phyloP scores from a whole-genome alignment of 345 rosid genomes.

The Populus deltoides region DNA sequence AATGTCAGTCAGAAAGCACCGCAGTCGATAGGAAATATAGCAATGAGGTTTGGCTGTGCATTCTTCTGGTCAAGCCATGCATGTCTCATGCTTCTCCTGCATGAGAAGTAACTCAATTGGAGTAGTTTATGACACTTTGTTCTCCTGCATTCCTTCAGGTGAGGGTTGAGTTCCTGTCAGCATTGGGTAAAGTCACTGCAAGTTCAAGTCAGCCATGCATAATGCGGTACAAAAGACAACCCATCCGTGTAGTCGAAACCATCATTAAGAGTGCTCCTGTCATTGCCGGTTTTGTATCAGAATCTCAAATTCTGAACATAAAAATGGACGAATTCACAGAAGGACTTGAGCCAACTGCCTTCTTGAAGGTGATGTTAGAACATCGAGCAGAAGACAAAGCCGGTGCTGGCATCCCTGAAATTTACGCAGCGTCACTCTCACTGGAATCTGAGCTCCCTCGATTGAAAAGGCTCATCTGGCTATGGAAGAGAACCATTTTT shows the following conservation, averaged over 20 bases:
- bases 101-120: no score
- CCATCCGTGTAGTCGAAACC: slow-evolving; percentile 17
- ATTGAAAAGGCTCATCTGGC: background rate
- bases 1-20: slow-evolving; percentile 12
- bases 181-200: slow-evolving; percentile 27
- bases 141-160: background rate
- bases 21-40: background rate
- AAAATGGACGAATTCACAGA: slow-evolving; percentile 24
- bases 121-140: no score
- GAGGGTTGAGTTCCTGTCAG: slow-evolving; percentile 32
- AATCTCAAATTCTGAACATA: slow-evolving; percentile 31
- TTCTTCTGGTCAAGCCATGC: slow-evolving; percentile 29
- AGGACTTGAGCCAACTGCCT: slow-evolving; percentile 27
- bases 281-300: slow-evolving; percentile 24
- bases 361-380: slow-evolving; percentile 26
- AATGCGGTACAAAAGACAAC: slow-evolving; percentile 32
- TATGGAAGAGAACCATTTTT: slow-evolving; percentile 10
- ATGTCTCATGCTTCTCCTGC: slow-evolving; percentile 10
- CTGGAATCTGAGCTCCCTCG: slow-evolving; percentile 23
- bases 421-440: slow-evolving; percentile 30
- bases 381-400: slow-evolving; percentile 30
- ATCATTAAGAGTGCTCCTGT: slow-evolving; percentile 27
- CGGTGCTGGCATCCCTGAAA: slow-evolving; percentile 38
- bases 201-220: slow-evolving; percentile 34
- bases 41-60: slow-evolving; percentile 20